These are phyloP conservation scores for Linnemannia exigua DNA, from an alignment of 192 early-diverging fungal species.

Conservation along the genomic window DNA sequence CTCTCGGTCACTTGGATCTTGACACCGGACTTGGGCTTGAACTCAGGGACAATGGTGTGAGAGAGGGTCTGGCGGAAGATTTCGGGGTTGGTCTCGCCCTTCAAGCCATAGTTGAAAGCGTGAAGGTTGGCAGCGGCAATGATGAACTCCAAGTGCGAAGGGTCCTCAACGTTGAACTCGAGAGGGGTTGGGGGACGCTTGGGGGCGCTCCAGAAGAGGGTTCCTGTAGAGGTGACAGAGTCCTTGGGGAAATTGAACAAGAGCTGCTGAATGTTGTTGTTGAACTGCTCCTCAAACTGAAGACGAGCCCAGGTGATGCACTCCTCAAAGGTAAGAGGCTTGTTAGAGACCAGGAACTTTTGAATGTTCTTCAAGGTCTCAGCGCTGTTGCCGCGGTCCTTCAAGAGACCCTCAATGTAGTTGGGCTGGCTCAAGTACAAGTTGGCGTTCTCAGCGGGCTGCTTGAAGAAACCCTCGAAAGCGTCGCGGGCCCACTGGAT, in stretches of 20 bases:
- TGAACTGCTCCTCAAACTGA: slow-evolving; percentile 94
- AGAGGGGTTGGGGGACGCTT: slow-evolving; percentile 94
- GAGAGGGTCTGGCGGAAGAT: slow-evolving; percentile 74
- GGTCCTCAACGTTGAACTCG: slow-evolving; percentile 82
- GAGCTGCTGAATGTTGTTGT: slow-evolving; percentile 94
- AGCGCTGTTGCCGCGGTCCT: slow-evolving; percentile 83
- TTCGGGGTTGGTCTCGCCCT: slow-evolving; percentile 82
- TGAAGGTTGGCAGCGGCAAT: slow-evolving; percentile 93
- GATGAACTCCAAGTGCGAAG: slow-evolving; percentile 91
- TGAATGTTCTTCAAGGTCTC: slow-evolving; percentile 84
- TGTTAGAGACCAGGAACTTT: slow-evolving; percentile 82
- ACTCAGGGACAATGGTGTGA: slow-evolving; percentile 81
- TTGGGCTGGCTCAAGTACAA: slow-evolving; percentile 89
- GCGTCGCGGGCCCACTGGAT: slow-evolving; percentile 98
- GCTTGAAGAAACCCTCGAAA: slow-evolving; percentile 94
- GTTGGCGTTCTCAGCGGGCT: slow-evolving; percentile 96
- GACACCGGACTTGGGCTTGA: slow-evolving; percentile 91
- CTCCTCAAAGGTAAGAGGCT: slow-evolving; percentile 90
- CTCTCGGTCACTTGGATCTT: slow-evolving; percentile 97
- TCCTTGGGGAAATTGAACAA: slow-evolving; percentile 98
- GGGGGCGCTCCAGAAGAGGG: slow-evolving; percentile 96
- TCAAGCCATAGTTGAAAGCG: slow-evolving; percentile 97
- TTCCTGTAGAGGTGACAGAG: slow-evolving; percentile 89
- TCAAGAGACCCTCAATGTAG: slow-evolving; percentile 81
- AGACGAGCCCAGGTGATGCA: slow-evolving; percentile 94